These are phyloP conservation scores for Naganishia liquefaciens DNA, from an alignment of 1,284 basidiomycete genomes.

Conservation along the genomic window DNA sequence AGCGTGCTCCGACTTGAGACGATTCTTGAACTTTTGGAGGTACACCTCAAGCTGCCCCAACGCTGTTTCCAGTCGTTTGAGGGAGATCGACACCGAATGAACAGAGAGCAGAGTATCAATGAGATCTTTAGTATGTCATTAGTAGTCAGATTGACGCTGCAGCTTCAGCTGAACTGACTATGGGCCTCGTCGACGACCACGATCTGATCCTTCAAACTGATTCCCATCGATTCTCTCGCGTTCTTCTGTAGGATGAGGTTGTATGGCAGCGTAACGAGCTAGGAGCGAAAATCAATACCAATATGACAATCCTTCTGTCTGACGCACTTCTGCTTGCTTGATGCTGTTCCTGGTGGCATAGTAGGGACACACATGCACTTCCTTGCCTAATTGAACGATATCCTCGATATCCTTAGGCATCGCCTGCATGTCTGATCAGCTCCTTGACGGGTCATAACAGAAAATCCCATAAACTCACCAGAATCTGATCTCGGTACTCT, in stretches of 20 bases:
- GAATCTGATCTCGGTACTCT: conserved; percentile 84
- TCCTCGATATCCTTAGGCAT: conserved; percentile 93
- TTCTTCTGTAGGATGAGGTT: conserved; percentile 84
- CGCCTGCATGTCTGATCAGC: conserved; percentile 58
- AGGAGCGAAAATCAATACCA: not conserved
- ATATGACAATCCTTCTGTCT: not conserved
- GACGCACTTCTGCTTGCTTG: conserved; percentile 79
- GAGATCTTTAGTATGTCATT: conserved; percentile 60
- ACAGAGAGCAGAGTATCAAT: conserved; percentile 85
- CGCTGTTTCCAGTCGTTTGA: conserved; percentile 64
- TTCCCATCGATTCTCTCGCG: conserved; percentile 82
- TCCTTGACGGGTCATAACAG: too few species aligned
- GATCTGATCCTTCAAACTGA: conserved; percentile 77
- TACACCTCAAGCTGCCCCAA: conserved; percentile 78
- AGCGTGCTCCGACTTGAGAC: conserved; percentile 72
- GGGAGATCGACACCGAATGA: conserved; percentile 71
- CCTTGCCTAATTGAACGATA: conserved; percentile 70
- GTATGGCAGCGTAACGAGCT: conserved; percentile 90
- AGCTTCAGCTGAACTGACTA: conserved; percentile 61
- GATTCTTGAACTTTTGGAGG: conserved; percentile 71
- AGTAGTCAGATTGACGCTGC: too few species aligned
- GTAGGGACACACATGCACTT: conserved; percentile 79
- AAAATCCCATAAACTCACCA: conserved; percentile 59
- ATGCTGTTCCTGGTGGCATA: conserved; percentile 86
- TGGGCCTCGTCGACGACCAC: conserved; percentile 96